Base-by-base conservation (phyloP, 192 early-diverging fungal species). In the Backusella tarrabulga region DNA sequence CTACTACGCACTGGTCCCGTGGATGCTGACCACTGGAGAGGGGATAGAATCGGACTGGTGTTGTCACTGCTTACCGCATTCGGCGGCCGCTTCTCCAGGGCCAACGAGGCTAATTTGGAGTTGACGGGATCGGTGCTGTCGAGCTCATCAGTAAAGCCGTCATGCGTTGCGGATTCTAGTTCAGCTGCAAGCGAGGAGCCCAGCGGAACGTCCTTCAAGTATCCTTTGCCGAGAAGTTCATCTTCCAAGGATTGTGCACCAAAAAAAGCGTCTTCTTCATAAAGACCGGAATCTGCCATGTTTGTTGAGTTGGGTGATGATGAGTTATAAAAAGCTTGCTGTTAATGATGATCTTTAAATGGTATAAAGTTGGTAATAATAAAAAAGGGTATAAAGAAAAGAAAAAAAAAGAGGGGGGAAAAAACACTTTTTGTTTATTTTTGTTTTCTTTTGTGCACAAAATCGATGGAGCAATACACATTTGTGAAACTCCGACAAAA, bases 161-260 rank as follows among this genome's bases (percentile, higher is more conserved):
- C 66, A 40, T 40, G 15, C 4, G 66, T 75, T 36, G 82, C 82
- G 40, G 79, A 80, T 67, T 83, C 72, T 0, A 83, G 60, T 74
- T 83, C 82, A 14, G 82, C 82, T 11, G 82, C 82, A 26, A 83
- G 68, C 6, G 82, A 83, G 23, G 76, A 80, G 8, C 82, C 79
- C 44, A 83, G 32, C 8, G 76, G 78, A 6, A 72, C 71, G 41
- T 67, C 75, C 19, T 80, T 76, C 1, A 76, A 41, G 41, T 83
- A 78, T 2, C 82, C 82, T 46, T 76, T 76, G 4, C 81, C 81
- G 44, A 83, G 71, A 60, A 83, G 78, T 66, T 83, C 82, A 38
- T 83, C 79, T 72, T 83, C 82, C 34, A 83, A 36, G 15, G 80
- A 81, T 40, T 67, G 73, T 19, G 71, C 71, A 21, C 75, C 71